Percentiles rank a stretch among this genome's conserved stretches.
Conservation (phyloP, 306 rosid genomes). For the Cicer cuneatum region DNA sequence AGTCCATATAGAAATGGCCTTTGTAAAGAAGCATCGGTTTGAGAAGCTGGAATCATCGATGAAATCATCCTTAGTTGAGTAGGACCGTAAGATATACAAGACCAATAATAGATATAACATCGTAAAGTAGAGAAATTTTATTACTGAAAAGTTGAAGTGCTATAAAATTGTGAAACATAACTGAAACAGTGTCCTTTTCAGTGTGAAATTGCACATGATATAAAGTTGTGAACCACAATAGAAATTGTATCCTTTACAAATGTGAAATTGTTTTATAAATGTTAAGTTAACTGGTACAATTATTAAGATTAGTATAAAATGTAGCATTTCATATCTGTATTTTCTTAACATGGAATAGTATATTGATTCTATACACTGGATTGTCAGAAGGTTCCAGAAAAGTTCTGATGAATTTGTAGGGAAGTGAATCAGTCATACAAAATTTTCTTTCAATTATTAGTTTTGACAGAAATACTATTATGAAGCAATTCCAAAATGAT, state of each 20-base stretch:
- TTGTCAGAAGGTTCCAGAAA: not conserved
- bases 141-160: not conserved
- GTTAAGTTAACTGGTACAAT: not conserved
- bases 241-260: not conserved
- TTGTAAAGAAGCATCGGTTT: conserved; percentile 79
- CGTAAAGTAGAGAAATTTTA: not conserved
- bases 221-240: conserved; percentile 7
- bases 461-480: conserved; percentile 17
- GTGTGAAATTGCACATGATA: not conserved
- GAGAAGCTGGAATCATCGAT: conserved; percentile 64
- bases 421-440: conserved; percentile 15
- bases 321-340: not conserved
- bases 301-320: not conserved
- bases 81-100: conserved; percentile 26
- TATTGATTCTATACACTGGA: conserved; percentile 1
- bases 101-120: conserved; percentile 18
- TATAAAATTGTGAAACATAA: not conserved
- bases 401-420: conserved; percentile 1
- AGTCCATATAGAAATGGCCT: conserved; percentile 85
- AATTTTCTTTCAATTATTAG: conserved; percentile 17
- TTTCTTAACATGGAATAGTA: conserved; percentile 27
- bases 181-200: not conserved
- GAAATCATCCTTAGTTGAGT: conserved; percentile 27
- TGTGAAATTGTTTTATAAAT: not conserved
- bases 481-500: conserved; percentile 22